Base-by-base conservation (phyloP, 2,329 filamentous ascomycete genomes). In the Talaromyces sp. region DNA sequence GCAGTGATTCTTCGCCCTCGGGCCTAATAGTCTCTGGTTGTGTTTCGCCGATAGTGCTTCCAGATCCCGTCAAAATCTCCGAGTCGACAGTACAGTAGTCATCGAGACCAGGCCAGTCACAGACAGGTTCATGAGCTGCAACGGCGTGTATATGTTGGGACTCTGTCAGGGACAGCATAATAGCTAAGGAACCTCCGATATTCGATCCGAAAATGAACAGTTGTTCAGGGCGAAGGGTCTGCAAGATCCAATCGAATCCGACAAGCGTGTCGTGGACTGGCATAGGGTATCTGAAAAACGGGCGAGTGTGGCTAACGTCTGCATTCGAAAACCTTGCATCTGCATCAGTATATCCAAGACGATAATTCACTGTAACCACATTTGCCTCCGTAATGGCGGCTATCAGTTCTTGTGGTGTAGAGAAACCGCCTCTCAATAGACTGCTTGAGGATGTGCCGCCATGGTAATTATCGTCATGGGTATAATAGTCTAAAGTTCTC, bases 101-200 rank as follows among this genome's bases (percentile, higher is more conserved):
- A 48, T 80, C 78, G 21, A 80, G 64, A 0, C 71, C 69, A 1
- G 73, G 70, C 76, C 76, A 78, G 64, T 78, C 75, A 35, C 74
- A 76, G 3, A 78, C 59, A 0, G 76, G 76, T 14, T 76, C 71
- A 7, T 72, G 25, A 0, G 73, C 71, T 4, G 75, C 73, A 40
- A 77, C 68, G 9, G 73, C 73, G 33, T 68, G 66, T 21, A 78
- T 64, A 9, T 67, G 69, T 56, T 68, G 67, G 1, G 75, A 67
- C 66, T 78, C 76, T 9, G 76, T 80, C 18, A 80, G 69, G 0
- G 77, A 73, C 11, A 80, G 71, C 75, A 78, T 79, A 2, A 78
- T 64, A 3, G 77, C 77, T 57, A 80, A 63, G 0, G 76, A 79
- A 18, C 77, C 78, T 25, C 76, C 76, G 28, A 77, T 67, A 60